Evolutionary conservation across 805 yeast genomes (phyloP).

Genomic region (Alloascoidea hylecoeti): DNA sequence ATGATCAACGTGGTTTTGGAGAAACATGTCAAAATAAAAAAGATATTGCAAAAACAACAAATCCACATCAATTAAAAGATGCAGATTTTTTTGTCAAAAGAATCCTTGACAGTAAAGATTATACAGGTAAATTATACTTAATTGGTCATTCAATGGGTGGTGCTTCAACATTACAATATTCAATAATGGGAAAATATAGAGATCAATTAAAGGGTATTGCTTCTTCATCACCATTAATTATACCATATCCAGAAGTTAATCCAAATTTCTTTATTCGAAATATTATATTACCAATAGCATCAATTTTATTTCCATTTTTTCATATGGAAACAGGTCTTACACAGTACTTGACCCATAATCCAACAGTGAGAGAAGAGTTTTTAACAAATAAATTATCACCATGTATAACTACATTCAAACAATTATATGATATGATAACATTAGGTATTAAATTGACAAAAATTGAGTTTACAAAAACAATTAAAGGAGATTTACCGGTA

Average conservation of each 20-base stretch:
- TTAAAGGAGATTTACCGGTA: conserved; percentile 28
- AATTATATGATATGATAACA: conserved; percentile 42
- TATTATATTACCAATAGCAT: conserved; percentile 25
- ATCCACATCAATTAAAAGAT: too few relatives aligned
- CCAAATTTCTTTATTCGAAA: too few relatives aligned
- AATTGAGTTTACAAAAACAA: conserved; percentile 19
- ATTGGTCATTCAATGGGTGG: conserved; percentile 22
- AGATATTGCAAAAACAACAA: too few relatives aligned
- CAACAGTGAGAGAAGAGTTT: conserved; percentile 30
- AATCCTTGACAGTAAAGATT: too few relatives aligned
- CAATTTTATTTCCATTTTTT: conserved; percentile 29
- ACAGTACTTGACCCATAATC: conserved; percentile 38
- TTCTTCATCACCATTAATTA: conserved; percentile 46
- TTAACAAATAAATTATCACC: conserved; percentile 28
- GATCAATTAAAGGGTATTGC: conserved; percentile 31
- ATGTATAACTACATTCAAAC: conserved; percentile 35
- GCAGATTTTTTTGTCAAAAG: too few relatives aligned
- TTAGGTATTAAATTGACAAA: conserved; percentile 35
- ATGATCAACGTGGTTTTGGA: conserved; percentile 71
- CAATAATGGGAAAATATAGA: too few relatives aligned
- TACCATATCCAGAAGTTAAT: conserved; percentile 29
- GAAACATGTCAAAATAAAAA: conserved; percentile 42
- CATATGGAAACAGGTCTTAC: conserved; percentile 39
- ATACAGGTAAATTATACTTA: conserved; percentile 13
- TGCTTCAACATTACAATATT: too few relatives aligned